These are phyloP conservation scores for Xerocomellus intermedius DNA, from an alignment of 768 basidiomycete genomes.

Conservation along the genomic window DNA sequence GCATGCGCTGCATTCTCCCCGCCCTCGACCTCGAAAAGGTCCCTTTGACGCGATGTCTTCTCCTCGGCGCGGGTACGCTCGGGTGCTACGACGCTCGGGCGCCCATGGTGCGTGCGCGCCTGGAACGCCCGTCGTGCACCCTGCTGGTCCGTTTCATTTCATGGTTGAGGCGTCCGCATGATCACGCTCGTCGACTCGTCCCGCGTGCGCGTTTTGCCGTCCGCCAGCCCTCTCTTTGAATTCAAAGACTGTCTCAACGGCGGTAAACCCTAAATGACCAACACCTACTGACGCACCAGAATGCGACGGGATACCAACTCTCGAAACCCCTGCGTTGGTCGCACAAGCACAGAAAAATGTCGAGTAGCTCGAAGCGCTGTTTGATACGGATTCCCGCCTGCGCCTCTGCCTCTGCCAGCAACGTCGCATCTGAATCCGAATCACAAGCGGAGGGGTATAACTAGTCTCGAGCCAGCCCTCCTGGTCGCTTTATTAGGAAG, in stretches of 20 bases:
- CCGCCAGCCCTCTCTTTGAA: constrained; percentile 92
- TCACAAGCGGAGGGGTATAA: no score
- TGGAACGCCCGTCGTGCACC: background rate
- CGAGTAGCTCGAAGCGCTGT: constrained; percentile 65
- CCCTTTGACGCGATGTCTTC: constrained; percentile 71
- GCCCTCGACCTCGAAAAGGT: constrained; percentile 86
- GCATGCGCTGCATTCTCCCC: constrained; percentile 96
- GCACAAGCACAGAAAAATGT: constrained; percentile 68
- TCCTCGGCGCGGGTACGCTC: constrained; percentile 93
- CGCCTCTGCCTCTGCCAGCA: no score
- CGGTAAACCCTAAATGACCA: constrained; percentile 57
- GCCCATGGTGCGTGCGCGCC: constrained; percentile 57
- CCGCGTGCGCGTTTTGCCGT: constrained; percentile 95
- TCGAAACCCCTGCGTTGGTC: constrained; percentile 66
- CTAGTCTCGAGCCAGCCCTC: no score
- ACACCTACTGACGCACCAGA: constrained; percentile 41
- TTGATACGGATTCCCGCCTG: no score
- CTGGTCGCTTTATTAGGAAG: no score
- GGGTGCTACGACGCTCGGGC: constrained; percentile 94
- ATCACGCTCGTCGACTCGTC: constrained; percentile 93
- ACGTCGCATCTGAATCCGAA: no score
- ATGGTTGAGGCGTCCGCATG: constrained; percentile 96
- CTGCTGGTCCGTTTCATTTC: background rate
- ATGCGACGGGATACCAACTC: constrained; percentile 74
- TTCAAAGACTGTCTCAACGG: constrained; percentile 92